Base-by-base conservation (phyloP, 73 alveolate genomes). In the Paramecium tetraurelia region DNA sequence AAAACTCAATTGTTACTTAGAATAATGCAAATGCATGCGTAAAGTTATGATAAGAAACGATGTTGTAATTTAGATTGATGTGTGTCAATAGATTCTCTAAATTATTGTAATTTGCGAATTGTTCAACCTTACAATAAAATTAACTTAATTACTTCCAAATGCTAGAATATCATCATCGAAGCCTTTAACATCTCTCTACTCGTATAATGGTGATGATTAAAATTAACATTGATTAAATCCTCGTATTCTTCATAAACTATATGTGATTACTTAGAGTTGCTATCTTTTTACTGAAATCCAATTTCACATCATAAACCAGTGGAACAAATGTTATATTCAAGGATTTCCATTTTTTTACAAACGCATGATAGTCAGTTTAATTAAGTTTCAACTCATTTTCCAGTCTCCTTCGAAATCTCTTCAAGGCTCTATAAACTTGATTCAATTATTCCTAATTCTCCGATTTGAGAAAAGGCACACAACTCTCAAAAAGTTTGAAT, bases 11-110 rank as follows among this genome's bases (percentile, higher is more conserved):
- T 53, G 5, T 48, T 63, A 86, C 69, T 53, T 86, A 35, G 14
- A 86, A 86, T 33, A 86, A 53, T 6, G 93, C 84, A 38, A 86
- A 86, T 20, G 93, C 93, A 41, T 86, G 93, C 36, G 93, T 86
- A 58, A 50, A 86, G n/a, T 86, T 86, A 53, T 86, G 93, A 86
- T 86, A 86, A 31, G 93, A 43, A 22, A 86, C 85, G 8, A 86
- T 77, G 9, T 86, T 86, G 31, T 86, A 86, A 22, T 36, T 31
- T 68, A 31, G n/a, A 68, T 68, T 68, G 5, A 68, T 68, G 1
- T 68, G 6, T 14, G 46, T 68, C 27, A 68, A 31, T 1, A 68
- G 46, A 31, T 33, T 68, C 40, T 68, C 46, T 68, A 68, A 68
- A 31, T 68, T 31, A 68, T 22, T 33, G 40, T 68, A 27, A 31